Percentiles rank a stretch among this genome's conserved stretches.
phyloP scores from a whole-genome alignment of 805 yeast genomes.

The Yarrowia sp. region DNA sequence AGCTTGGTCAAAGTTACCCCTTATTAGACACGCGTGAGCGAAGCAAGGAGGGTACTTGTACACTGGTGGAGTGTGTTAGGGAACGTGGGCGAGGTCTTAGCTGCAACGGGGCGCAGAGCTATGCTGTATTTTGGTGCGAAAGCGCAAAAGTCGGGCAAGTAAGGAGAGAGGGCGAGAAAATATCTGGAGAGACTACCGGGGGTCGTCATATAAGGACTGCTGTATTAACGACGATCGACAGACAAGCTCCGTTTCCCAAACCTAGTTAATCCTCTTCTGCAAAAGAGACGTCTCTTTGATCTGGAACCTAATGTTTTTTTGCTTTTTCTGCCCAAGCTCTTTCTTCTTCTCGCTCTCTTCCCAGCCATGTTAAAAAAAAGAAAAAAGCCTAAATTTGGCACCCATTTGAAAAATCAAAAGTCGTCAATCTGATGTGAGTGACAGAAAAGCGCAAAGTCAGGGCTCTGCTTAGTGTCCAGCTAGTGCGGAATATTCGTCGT shows the following conservation, averaged over 20 bases:
- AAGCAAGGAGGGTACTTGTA: slow-evolving; percentile 17
- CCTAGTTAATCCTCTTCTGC: neutral
- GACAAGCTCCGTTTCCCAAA: slow-evolving; percentile 18
- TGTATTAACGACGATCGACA: slow-evolving; percentile 17
- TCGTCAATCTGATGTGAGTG: too few relatives aligned
- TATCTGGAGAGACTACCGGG: neutral
- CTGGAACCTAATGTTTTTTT: slow-evolving; percentile 21
- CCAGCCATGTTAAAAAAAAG: neutral
- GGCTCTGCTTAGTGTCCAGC: too few relatives aligned
- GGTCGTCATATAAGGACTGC: slow-evolving; percentile 12
- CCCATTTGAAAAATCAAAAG: too few relatives aligned
- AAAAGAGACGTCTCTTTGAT: slow-evolving; percentile 8
- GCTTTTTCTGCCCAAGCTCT: slow-evolving; percentile 15
- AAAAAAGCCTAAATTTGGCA: too few relatives aligned
- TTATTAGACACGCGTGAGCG: slow-evolving; percentile 31
- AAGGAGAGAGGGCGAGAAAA: neutral
- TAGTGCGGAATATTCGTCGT: too few relatives aligned
- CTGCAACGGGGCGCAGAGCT: slow-evolving; percentile 14
- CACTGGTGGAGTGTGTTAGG: neutral
- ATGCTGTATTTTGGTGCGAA: neutral
- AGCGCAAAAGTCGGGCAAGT: neutral
- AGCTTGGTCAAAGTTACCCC: slow-evolving; percentile 31
- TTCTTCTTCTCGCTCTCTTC: slow-evolving; percentile 4
- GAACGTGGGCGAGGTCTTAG: slow-evolving; percentile 10
- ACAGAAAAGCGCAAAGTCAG: too few relatives aligned